These are phyloP conservation scores for Vicia faba DNA, from an alignment of 306 rosid species.

Conservation along the genomic window DNA sequence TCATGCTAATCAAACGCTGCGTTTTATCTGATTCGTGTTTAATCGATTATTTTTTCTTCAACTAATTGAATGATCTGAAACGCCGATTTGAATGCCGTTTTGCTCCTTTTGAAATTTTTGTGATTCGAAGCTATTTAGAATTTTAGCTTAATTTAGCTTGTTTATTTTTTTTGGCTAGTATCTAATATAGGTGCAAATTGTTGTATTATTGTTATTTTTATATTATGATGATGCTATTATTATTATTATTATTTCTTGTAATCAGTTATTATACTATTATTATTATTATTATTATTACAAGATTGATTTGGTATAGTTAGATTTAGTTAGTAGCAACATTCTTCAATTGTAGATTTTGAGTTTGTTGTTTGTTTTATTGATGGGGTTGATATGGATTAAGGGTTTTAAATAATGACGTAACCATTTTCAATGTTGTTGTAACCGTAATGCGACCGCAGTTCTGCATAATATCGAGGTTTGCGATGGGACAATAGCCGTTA, in stretches of 20 bases:
- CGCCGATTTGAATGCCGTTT: conserved; percentile 30
- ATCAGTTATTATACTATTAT: not conserved
- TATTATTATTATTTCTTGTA: not conserved
- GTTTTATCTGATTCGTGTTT: conserved; percentile 28
- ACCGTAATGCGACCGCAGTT: not conserved
- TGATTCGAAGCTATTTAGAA: conserved; percentile 1
- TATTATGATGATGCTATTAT: not conserved
- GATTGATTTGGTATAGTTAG: conserved; percentile 46
- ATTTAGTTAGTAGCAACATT: conserved; percentile 22
- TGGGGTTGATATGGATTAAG: conserved; percentile 33
- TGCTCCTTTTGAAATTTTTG: conserved; percentile 3
- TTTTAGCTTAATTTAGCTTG: conserved; percentile 18
- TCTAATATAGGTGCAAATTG: not conserved
- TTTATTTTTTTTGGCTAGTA: conserved; percentile 15
- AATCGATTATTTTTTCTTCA: conserved; percentile 1
- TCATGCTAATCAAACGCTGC: conserved; percentile 9
- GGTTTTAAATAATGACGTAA: not conserved
- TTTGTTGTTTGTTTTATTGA: conserved; percentile 30
- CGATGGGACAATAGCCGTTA: not conserved
- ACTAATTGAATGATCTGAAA: conserved; percentile 28
- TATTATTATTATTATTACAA: not conserved
- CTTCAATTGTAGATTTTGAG: conserved; percentile 20
- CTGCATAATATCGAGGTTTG: not conserved
- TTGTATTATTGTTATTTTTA: conserved; percentile 8
- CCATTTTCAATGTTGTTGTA: not conserved